Evolutionary conservation across 805 yeast genomes (phyloP), one percentile per base, ranked within the genome.

Genomic region (Cyberlindnera sargentensis): DNA sequence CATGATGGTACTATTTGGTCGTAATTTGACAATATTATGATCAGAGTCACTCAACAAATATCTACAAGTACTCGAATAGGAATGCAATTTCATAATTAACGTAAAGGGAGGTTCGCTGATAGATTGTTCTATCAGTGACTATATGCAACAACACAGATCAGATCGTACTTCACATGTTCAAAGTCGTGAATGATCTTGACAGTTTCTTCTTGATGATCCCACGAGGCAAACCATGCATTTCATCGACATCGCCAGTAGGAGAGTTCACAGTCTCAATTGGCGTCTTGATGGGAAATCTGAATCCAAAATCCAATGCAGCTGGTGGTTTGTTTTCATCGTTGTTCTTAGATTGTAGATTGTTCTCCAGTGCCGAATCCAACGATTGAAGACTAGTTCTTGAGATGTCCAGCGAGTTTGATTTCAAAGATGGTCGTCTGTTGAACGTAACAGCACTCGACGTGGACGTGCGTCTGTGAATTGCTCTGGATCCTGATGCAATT

Each of bases 221-320:
- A 9, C 41, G 32, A 8, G 52, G 53, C 31, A 49, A 45, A 39
- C 38, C 11, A n/a, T 23, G 23, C 15, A 33, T 20, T 20, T 25
- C 40, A 23, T 33, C 31, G 15, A 29, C 9, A 11, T 32, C 24
- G 29, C 39, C 43, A 6, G 47, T 38, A 20, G 48, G 46, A 9
- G 47, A 40, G 30, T 30, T 37, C 26, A 42, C 45, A n/a, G 27
- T n/a, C 20, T 44, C 40, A 31, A n/a, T 29, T 11, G 31, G 23
- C 24, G 39, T 42, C 20, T 37, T 44, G n/a, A 34, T 41, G 28
- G 60, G 59, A 42, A 56, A 56, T 34, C 54, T 56, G 46, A 56
- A 56, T 28, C 50, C 56, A 46, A 58, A 55, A 39, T 57, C 47
- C 40, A 57, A 46, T 24, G 52, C 41, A 20, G 51, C 55, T 29